phyloP scores from a whole-genome alignment of 306 rosid genomes.

The Rosa rugosa region DNA sequence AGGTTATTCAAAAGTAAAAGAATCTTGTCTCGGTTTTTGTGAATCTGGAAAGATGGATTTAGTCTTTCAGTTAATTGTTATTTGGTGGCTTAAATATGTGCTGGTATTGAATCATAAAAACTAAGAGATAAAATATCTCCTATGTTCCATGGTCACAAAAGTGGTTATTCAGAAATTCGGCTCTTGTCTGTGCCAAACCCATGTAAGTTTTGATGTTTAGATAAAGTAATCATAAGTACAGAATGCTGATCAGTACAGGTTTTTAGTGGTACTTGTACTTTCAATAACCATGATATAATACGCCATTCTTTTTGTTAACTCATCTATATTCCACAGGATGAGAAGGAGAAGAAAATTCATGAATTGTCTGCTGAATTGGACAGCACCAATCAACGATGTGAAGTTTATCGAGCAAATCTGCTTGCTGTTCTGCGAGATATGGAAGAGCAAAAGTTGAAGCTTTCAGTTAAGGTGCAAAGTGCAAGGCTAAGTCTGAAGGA shows the following conservation, averaged over 20 bases:
- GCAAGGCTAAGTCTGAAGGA: conserved; percentile 91
- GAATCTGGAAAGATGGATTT: conserved; percentile 14
- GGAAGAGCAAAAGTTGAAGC: conserved; percentile 92
- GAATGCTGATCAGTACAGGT: background rate
- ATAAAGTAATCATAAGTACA: background rate
- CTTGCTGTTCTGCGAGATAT: conserved; percentile 83
- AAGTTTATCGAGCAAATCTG: conserved; percentile 79
- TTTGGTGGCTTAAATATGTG: background rate
- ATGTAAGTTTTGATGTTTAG: background rate
- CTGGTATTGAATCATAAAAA: background rate
- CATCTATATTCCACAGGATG: conserved; percentile 44
- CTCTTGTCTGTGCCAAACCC: background rate
- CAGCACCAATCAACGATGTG: conserved; percentile 74
- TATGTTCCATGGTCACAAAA: background rate
- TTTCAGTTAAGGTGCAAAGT: conserved; percentile 91
- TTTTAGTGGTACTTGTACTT: background rate
- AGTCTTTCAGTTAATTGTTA: background rate
- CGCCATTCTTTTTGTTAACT: conserved; percentile 22
- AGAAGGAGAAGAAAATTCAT: conserved; percentile 70
- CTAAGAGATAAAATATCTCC: background rate
- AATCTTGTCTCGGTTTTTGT: background rate
- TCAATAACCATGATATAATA: background rate
- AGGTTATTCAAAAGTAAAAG: background rate
- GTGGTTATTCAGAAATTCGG: background rate
- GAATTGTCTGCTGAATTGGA: conserved; percentile 76